Percentiles rank a stretch among this genome's conserved stretches.
These are phyloP conservation scores for Phenoliferia sp. DNA, from an alignment of 1,284 basidiomycete species.

Conservation along the genomic window DNA sequence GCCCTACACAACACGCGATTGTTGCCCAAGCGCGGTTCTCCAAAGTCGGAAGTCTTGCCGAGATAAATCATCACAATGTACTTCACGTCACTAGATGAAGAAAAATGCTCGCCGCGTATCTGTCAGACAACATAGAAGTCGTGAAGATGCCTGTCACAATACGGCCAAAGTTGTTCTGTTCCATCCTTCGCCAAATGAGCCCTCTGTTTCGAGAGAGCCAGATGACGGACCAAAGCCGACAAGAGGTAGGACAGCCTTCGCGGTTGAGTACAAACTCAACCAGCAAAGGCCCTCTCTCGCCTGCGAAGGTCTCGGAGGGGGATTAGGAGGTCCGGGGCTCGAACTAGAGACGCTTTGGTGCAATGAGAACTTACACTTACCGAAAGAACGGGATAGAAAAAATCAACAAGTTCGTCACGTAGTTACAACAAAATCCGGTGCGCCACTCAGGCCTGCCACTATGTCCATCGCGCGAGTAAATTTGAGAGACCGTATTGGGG, in stretches of 20 bases:
- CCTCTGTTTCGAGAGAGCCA: neutral
- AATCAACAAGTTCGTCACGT: neutral
- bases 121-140: slow-evolving; percentile 1
- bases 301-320: neutral
- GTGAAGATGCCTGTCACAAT: neutral
- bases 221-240: neutral
- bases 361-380: too few species aligned
- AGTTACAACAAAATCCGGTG: neutral
- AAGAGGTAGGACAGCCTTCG: neutral
- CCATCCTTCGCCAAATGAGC: neutral
- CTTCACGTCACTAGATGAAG: too few species aligned
- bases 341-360: neutral
- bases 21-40: too few species aligned
- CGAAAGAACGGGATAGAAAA: neutral
- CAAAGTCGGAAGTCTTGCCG: too few species aligned
- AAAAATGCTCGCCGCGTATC: slow-evolving; percentile 3
- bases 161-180: neutral
- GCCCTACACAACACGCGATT: too few species aligned
- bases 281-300: neutral
- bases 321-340: too few species aligned
- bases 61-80: too few species aligned
- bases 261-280: neutral
- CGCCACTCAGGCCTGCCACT: slow-evolving; percentile 18
- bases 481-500: slow-evolving; percentile 24
- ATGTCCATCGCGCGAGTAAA: slow-evolving; percentile 23